A percentile compares a stretch with the other conserved stretches of the same genome.
These are phyloP conservation scores for Cadophora sp. DNA, from an alignment of 2,329 filamentous ascomycete species.

Conservation along the genomic window DNA sequence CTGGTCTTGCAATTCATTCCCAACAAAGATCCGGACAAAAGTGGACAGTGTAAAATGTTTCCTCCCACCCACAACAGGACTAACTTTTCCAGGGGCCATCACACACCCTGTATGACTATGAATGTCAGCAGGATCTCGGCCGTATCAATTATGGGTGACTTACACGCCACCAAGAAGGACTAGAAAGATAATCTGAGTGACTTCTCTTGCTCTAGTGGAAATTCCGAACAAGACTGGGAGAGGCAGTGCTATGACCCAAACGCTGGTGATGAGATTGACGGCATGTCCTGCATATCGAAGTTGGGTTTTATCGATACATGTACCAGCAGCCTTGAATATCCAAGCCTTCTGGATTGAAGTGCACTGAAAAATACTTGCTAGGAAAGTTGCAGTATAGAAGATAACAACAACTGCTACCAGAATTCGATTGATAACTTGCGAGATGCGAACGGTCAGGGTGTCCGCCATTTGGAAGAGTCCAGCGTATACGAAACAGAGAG, in stretches of 20 bases:
- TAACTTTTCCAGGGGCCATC: neutral
- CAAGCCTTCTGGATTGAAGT: slow-evolving; percentile 7
- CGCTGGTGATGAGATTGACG: slow-evolving; percentile 9
- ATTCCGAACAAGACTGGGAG: slow-evolving; percentile 2
- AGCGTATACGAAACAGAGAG: too few relatives aligned
- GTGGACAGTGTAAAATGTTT: neutral
- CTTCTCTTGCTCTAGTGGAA: neutral
- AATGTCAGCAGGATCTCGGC: neutral
- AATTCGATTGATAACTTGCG: neutral
- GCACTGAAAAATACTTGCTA: slow-evolving; percentile 9
- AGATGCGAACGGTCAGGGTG: neutral
- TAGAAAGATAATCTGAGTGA: slow-evolving; percentile 6
- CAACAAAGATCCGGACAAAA: slow-evolving; percentile 2
- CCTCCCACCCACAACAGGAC: neutral
- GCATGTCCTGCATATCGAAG: neutral
- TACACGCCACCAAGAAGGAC: slow-evolving; percentile 5
- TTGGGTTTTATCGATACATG: neutral
- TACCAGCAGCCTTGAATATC: neutral
- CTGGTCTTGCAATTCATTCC: neutral
- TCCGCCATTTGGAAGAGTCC: slow-evolving; percentile 10
- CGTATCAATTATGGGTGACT: neutral
- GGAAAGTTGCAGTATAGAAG: slow-evolving; percentile 4
- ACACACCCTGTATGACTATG: slow-evolving; percentile 1
- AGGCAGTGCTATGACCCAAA: slow-evolving; percentile 9
- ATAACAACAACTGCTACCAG: neutral